Conservation (phyloP, 2,329 filamentous ascomycete genomes). For the Claviceps purpurea region DNA sequence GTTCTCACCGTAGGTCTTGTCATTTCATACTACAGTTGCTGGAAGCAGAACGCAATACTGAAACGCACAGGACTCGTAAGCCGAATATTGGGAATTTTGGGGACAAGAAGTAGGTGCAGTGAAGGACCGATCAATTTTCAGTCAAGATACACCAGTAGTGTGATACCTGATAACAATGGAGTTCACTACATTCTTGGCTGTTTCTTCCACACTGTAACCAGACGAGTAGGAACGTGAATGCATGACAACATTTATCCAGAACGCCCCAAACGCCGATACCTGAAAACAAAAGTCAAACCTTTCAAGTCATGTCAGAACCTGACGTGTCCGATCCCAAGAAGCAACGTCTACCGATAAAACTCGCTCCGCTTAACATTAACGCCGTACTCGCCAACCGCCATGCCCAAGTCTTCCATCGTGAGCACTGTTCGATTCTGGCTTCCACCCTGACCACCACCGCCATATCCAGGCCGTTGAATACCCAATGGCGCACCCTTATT, state of each 20-base stretch:
- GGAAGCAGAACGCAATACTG: background rate
- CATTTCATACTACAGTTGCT: background rate
- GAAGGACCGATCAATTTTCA: background rate
- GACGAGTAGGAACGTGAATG: background rate
- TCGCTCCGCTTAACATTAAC: constrained; percentile 96
- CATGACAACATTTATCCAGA: background rate
- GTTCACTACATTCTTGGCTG: background rate
- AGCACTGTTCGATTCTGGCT: constrained; percentile 85
- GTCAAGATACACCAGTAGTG: background rate
- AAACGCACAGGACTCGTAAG: constrained; percentile 38
- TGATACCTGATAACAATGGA: background rate
- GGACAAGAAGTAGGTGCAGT: constrained; percentile 22
- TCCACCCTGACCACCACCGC: constrained; percentile 78
- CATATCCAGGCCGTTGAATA: constrained; percentile 66
- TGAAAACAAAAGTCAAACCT: background rate
- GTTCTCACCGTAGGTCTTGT: constrained; percentile 62
- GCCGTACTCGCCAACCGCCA: constrained; percentile 95
- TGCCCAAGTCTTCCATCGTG: constrained; percentile 96
- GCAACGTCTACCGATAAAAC: constrained; percentile 60
- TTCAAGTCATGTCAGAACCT: background rate
- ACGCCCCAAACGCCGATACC: background rate
- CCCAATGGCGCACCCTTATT: constrained; percentile 50
- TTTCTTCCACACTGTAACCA: background rate
- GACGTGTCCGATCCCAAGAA: too few relatives aligned
- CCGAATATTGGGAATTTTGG: constrained; percentile 46